A percentile compares a stretch with the other conserved stretches of the same genome.
These are phyloP conservation scores for Pichia kudriavzevii DNA, from an alignment of 1,139 yeast genomes.

Conservation along the genomic window DNA sequence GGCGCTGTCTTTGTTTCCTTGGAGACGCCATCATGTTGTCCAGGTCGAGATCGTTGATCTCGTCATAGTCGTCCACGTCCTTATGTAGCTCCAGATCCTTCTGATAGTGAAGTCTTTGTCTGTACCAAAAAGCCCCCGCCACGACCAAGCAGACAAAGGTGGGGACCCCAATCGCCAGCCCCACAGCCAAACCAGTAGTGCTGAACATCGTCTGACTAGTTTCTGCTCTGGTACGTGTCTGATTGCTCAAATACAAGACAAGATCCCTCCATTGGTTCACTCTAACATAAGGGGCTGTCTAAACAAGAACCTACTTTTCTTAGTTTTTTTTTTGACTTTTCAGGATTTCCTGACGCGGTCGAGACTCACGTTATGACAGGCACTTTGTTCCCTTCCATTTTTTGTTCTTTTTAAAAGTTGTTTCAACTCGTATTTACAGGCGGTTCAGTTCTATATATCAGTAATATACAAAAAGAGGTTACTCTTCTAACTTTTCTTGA, in stretches of 20 bases:
- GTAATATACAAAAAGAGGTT: no score
- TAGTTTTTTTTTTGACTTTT: no score
- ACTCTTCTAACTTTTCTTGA: no score
- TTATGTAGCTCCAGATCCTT: conserved; percentile 30
- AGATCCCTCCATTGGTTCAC: neutral
- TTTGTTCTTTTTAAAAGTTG: no score
- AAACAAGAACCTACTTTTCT: neutral
- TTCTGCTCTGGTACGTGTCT: no score
- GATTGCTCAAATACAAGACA: no score
- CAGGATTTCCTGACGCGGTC: no score
- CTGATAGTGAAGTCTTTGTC: conserved; percentile 30
- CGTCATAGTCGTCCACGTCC: conserved; percentile 14
- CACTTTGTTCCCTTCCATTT: no score
- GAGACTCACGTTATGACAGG: no score
- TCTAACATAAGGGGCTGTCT: neutral
- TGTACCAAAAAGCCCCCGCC: conserved; percentile 28
- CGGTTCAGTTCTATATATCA: no score
- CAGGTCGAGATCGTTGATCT: conserved; percentile 22
- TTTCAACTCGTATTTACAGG: no score
- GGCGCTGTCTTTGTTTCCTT: conserved; percentile 5
- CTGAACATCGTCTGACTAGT: conserved; percentile 21
- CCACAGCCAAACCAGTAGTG: conserved; percentile 37
- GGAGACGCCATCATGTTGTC: conserved; percentile 19
- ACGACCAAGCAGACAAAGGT: conserved; percentile 31
- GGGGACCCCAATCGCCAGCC: conserved; percentile 44